A percentile compares a stretch with the other conserved stretches of the same genome.
These are phyloP conservation scores for Trichoderma semiorbis DNA, from an alignment of 2,329 filamentous ascomycete species.

Conservation along the genomic window DNA sequence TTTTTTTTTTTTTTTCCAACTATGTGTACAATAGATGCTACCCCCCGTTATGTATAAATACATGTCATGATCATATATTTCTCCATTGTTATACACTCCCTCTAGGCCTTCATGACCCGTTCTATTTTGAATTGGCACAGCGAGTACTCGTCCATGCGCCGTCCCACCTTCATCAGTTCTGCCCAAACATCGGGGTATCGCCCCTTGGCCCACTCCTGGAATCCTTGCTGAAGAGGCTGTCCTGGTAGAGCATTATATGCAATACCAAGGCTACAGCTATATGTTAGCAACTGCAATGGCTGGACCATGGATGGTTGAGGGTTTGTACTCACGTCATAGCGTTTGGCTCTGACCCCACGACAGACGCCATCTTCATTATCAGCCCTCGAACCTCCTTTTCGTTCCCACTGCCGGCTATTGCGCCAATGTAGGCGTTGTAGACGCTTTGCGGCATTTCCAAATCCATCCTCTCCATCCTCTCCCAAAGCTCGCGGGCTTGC, in stretches of 20 bases:
- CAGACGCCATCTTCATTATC: slow-evolving; percentile 63
- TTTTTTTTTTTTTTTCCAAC: not conserved
- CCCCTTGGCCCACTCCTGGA: slow-evolving; percentile 70
- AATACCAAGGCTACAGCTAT: slow-evolving; percentile 60
- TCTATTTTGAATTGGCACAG: slow-evolving; percentile 49
- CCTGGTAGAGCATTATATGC: slow-evolving; percentile 72
- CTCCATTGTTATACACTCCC: slow-evolving; percentile 30
- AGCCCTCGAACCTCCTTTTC: slow-evolving; percentile 65
- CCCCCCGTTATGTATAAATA: slow-evolving; percentile 35
- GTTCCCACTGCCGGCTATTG: slow-evolving; percentile 68
- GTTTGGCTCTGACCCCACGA: slow-evolving; percentile 65
- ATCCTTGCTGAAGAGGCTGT: slow-evolving; percentile 61
- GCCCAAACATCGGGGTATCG: slow-evolving; percentile 68
- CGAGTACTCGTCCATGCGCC: slow-evolving; percentile 42
- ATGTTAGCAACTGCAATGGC: slow-evolving; percentile 19
- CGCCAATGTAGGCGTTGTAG: slow-evolving; percentile 73
- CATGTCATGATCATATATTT: slow-evolving; percentile 25
- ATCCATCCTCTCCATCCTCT: slow-evolving; percentile 67
- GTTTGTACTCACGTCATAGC: slow-evolving; percentile 61
- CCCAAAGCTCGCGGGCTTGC: slow-evolving; percentile 66
- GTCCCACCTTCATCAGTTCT: slow-evolving; percentile 56
- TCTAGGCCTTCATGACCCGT: slow-evolving; percentile 47
- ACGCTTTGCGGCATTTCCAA: slow-evolving; percentile 71
- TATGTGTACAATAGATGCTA: slow-evolving; percentile 36
- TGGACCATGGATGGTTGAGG: not conserved